These are phyloP conservation scores for Friedmanniomyces simplex DNA, from an alignment of 495 filamentous ascomycete species.

Conservation along the genomic window DNA sequence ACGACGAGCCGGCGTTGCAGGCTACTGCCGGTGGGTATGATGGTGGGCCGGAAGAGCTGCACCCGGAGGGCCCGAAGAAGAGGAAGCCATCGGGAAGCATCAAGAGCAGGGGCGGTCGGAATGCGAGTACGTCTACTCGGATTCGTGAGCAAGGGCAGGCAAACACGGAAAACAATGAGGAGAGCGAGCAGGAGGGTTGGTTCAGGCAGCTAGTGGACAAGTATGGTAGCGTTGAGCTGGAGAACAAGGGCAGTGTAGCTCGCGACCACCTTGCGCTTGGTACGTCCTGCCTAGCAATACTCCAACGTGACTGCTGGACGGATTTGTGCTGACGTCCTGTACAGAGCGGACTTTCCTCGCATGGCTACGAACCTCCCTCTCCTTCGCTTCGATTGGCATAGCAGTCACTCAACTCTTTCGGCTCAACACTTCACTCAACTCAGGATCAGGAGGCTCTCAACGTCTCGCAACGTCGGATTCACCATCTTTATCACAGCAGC, in stretches of 20 bases:
- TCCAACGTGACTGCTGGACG: not conserved
- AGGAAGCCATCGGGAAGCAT: not conserved
- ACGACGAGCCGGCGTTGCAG: not conserved
- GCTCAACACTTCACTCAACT: conserved; percentile 58
- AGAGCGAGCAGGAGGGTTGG: conserved; percentile 31
- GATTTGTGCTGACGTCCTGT: not conserved
- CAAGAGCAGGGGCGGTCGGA: not conserved
- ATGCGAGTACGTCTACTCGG: not conserved
- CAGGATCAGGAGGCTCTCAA: conserved; percentile 21
- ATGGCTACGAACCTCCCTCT: conserved; percentile 90
- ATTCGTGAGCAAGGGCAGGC: not conserved
- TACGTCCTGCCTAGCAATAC: conserved; percentile 34
- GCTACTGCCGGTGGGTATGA: conserved; percentile 7
- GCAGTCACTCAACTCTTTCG: conserved; percentile 95
- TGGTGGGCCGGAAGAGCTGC: conserved; percentile 1
- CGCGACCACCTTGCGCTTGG: conserved; percentile 90
- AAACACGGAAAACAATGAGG: conserved; percentile 17
- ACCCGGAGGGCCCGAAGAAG: not conserved
- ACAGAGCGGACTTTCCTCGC: conserved; percentile 93
- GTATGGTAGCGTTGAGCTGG: conserved; percentile 76
- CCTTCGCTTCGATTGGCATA: conserved; percentile 93
- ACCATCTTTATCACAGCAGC: conserved; percentile 1
- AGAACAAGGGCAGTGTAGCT: conserved; percentile 94
- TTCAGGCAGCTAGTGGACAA: conserved; percentile 47
- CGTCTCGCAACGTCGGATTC: not conserved